Percentiles rank a stretch among this genome's conserved stretches.
Evolutionary conservation across 1,284 basidiomycete genomes (phyloP).

Genomic region (Spongispora temasekensis): DNA sequence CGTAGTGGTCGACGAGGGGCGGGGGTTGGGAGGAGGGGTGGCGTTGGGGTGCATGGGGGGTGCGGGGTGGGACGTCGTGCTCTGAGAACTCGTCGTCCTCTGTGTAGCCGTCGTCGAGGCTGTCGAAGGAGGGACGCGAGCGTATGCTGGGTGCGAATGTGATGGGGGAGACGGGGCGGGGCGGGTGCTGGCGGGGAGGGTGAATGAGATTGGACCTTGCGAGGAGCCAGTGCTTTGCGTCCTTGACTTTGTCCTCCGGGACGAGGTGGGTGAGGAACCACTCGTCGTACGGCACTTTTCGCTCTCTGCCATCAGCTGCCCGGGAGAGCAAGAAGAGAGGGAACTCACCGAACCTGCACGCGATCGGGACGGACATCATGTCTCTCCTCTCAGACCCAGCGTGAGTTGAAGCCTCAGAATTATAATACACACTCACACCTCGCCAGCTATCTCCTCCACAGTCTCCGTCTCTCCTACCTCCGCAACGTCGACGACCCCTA

Average conservation of each 20-base stretch:
- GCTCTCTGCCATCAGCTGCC: too few relatives aligned
- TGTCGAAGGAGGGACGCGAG: constrained; percentile 22
- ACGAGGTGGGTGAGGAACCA: constrained; percentile 70
- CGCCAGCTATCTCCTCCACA: constrained; percentile 81
- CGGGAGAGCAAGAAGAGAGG: not conserved
- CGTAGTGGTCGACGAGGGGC: constrained; percentile 37
- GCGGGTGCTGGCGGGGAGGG: constrained; percentile 28
- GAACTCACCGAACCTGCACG: constrained; percentile 55
- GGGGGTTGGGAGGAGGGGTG: constrained; percentile 3
- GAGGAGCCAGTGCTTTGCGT: constrained; percentile 63
- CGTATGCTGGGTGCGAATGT: constrained; percentile 47
- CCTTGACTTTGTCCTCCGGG: constrained; percentile 54
- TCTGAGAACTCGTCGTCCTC: constrained; percentile 32
- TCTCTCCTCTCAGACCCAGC: constrained; percentile 66
- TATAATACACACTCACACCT: not conserved
- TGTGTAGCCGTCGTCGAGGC: constrained; percentile 29
- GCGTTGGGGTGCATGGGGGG: not conserved
- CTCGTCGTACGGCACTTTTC: constrained; percentile 71
- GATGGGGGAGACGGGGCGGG: constrained; percentile 56
- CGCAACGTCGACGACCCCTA: constrained; percentile 85
- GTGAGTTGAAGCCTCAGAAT: constrained; percentile 43
- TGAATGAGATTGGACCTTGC: constrained; percentile 48
- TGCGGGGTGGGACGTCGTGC: constrained; percentile 16
- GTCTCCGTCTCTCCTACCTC: constrained; percentile 83
- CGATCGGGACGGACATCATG: constrained; percentile 49